Base-by-base conservation (phyloP, 202 grass and related monocot species). In the Setaria italica region DNA sequence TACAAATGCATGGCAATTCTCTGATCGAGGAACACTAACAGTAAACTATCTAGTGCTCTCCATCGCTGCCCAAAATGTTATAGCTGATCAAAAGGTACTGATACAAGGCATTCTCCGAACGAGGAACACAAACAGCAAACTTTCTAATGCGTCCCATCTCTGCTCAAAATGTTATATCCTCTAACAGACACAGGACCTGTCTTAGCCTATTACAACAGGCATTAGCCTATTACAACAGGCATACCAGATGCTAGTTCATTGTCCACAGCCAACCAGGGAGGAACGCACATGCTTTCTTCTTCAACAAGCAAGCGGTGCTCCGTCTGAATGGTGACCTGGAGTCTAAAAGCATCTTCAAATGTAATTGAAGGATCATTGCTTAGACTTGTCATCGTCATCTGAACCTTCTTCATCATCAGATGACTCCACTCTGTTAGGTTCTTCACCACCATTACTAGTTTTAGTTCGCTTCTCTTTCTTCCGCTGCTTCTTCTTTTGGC, bases 381-480 rank as follows among this genome's bases (percentile, higher is more conserved):
- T 69, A 30, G 57, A 41, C 47, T 86, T 84, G 49, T 14, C 83
- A 32, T 75, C 75, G 3, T 74, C 86, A 33, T 88, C 90, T 0
- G 68, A 92, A 77, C 62, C 72, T 48, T 90, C 92, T 6, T 90
- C 71, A 1, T 81, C 72, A 66, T 86, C 81, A 2, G 80, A 90
- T 4, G 81, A 89, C 16, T 91, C 87, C 39, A 42, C 85, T 62
- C 84, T 77, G 25, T 62, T 71, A 54, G 80, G n/a, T 51, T 81
- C 79, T 78, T 90, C 85, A 20, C 32, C 78, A 58, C 67, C 80
- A 76, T 21, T 50, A 78, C 30, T 54, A 16, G 60, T 83, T 80
- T 92, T 93, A 46, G 25, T 54, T 80, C 57, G 84, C 55, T 93
- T 98, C 67, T 94, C 89, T 78, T 91, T 94, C 87, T 82, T 92